Evolutionary conservation across 2,329 filamentous ascomycete genomes (phyloP), one percentile per base, ranked within the genome.

Genomic region (Westerdykella aurantiaca): DNA sequence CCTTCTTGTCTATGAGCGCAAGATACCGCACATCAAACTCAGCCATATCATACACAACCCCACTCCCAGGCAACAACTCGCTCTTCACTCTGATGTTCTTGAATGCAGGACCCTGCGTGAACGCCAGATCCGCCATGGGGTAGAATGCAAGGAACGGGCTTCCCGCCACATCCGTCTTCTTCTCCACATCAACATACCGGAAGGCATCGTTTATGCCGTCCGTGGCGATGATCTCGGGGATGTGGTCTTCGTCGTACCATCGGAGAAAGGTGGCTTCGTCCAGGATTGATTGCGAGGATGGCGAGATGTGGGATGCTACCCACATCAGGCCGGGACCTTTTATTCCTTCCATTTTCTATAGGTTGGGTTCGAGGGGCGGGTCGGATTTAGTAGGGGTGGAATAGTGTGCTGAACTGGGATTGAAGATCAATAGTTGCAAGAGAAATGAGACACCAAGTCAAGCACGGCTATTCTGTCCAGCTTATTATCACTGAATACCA

Each of bases 231-330:
- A 70, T 60, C 43, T 70, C 66, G 13, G 63, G 48, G 29, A 69
- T 69, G 48, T 71, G 68, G 29, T 67, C 65, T 14, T 67, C 52
- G 39, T 69, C 67, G 49, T 70, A 70, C 68, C 68, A 71, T 38
- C 57, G 50, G 34, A 67, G 42, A 39, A 58, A 69, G 6, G 55
- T 55, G 10, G 50, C 21, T 40, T 66, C 60, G 42, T 55, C 45
- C 38, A 69, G 58, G 22, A 63, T 50, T 23, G 60, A 55, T 5
- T 46, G 39, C 1, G 53, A 43, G 6, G 54, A 52, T 4, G 48
- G 42, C 11, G 55, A 50, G 50, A 66, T 63, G 9, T 45, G 46
- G 6, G 57, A 58, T 34, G 46, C 53, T 34, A 67, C 64, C 43
- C 55, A 65, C 34, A 66, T 54, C 14, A 64, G 53, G 21, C 64